Percentiles rank a stretch among this genome's conserved stretches.
phyloP scores from a whole-genome alignment of 331 rosid genomes.

The Malus hybrid region DNA sequence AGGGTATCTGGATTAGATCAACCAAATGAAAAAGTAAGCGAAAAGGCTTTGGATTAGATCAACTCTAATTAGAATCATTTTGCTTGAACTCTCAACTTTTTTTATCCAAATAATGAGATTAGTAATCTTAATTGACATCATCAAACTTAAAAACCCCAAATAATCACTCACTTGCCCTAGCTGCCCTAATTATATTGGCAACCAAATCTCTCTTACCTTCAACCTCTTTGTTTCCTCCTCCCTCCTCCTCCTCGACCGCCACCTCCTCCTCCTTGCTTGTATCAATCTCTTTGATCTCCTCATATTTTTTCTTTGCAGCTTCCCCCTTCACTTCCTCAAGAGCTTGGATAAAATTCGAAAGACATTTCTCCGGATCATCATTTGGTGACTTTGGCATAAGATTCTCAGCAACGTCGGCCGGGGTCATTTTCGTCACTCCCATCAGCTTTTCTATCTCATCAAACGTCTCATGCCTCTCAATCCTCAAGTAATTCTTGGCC shows the following conservation, averaged over 20 bases:
- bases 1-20: neutral
- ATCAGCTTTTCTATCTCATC: constrained; percentile 40
- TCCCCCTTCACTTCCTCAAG: constrained; percentile 39
- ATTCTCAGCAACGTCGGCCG: constrained; percentile 83
- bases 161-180: neutral
- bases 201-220: constrained; percentile 10
- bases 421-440: constrained; percentile 48
- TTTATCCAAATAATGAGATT: neutral
- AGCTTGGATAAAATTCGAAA: constrained; percentile 46
- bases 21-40: neutral
- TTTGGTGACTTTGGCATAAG: constrained; percentile 72
- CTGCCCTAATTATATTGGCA: neutral
- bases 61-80: neutral
- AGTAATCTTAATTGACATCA: no score
- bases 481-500: constrained; percentile 58
- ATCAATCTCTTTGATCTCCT: constrained; percentile 22
- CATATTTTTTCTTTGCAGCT: constrained; percentile 19
- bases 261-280: neutral
- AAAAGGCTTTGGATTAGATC: neutral
- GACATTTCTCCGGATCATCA: constrained; percentile 58
- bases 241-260: neutral
- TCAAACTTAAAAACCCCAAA: no score
- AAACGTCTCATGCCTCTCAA: constrained; percentile 47
- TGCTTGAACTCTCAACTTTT: neutral
- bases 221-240: constrained; percentile 14